phyloP scores from a whole-genome alignment of 768 basidiomycete species.

The Pleurotus djamor region DNA sequence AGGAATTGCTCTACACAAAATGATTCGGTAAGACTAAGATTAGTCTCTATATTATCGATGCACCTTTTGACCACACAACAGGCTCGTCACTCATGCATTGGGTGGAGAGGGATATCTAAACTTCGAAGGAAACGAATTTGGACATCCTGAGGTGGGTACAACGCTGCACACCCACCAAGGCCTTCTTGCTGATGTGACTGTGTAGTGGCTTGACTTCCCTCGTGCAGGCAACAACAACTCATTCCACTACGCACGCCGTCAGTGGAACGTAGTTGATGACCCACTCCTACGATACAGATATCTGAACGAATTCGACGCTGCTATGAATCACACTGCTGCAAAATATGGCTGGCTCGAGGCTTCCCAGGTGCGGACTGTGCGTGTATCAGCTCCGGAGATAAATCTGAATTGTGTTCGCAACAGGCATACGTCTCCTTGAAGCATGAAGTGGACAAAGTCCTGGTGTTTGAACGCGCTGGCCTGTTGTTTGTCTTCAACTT shows the following conservation, averaged over 20 bases:
- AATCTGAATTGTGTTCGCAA: conserved; percentile 1
- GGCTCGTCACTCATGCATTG: conserved; percentile 85
- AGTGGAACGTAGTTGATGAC: conserved; percentile 96
- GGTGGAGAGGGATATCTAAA: conserved; percentile 98
- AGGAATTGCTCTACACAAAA: conserved; percentile 92
- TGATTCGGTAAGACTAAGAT: conserved; percentile 73
- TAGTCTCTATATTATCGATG: neutral
- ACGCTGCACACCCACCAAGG: neutral
- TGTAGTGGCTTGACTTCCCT: conserved; percentile 97
- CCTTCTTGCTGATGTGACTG: conserved; percentile 5
- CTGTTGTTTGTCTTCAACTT: conserved; percentile 98
- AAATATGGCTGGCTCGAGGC: conserved; percentile 83
- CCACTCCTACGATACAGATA: conserved; percentile 84
- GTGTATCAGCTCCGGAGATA: neutral
- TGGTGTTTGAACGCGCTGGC: conserved; percentile 93
- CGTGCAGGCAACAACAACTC: conserved; percentile 94
- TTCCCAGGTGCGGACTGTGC: conserved; percentile 56
- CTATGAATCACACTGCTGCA: conserved; percentile 87
- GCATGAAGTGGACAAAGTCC: conserved; percentile 88
- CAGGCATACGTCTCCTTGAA: conserved; percentile 94
- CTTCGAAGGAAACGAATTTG: conserved; percentile 98
- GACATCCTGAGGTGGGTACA: conserved; percentile 85
- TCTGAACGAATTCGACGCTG: conserved; percentile 89
- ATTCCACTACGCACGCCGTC: conserved; percentile 95
- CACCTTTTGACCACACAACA: conserved; percentile 21